These are phyloP conservation scores for Hirsutella rhossiliensis DNA, from an alignment of 2,329 filamentous ascomycete species.

Conservation along the genomic window DNA sequence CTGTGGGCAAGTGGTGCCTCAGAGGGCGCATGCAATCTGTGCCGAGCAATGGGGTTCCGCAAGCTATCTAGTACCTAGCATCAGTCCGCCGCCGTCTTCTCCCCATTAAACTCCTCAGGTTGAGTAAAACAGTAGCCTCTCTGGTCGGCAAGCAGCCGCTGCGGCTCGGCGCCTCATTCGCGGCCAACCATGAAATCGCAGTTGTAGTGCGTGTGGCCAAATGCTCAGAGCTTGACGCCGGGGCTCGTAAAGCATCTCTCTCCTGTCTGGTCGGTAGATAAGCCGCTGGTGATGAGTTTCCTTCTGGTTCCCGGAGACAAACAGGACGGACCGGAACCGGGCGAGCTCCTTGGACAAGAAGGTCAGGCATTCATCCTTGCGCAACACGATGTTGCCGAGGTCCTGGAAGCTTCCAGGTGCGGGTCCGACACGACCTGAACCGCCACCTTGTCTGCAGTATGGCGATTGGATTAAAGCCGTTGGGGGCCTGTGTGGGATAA, in stretches of 20 bases:
- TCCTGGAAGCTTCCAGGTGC: constrained; percentile 36
- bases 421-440: constrained; percentile 43
- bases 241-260: constrained; percentile 22
- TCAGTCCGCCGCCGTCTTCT: constrained; percentile 6
- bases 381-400: constrained; percentile 29
- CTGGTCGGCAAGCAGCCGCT: constrained; percentile 27
- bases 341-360: constrained; percentile 37
- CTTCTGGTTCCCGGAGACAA: constrained; percentile 46
- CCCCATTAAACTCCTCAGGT: constrained; percentile 19
- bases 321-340: constrained; percentile 35
- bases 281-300: constrained; percentile 19
- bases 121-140: constrained; percentile 27
- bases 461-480: too few species aligned
- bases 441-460: neutral
- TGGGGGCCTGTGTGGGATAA: too few species aligned
- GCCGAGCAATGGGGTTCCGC: too few species aligned
- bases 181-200: constrained; percentile 23
- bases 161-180: constrained; percentile 5
- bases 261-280: constrained; percentile 25
- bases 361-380: constrained; percentile 24
- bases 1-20: too few species aligned
- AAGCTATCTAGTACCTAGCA: too few species aligned
- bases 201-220: constrained; percentile 37
- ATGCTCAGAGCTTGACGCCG: constrained; percentile 30
- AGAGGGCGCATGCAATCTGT: too few species aligned